Conservation (phyloP, 2,329 filamentous ascomycete species). For the Orbilia javanica region DNA sequence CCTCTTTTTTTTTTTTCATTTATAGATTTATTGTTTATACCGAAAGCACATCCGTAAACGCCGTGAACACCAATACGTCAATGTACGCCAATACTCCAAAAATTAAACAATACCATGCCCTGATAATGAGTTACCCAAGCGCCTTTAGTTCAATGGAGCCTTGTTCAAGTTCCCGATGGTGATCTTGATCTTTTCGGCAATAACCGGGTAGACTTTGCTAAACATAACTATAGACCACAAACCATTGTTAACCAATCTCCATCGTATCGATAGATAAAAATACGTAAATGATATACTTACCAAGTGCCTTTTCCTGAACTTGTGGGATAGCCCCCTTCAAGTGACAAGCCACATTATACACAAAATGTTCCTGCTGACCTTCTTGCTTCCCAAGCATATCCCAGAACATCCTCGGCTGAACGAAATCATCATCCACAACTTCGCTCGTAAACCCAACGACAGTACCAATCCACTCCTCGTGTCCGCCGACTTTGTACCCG, state of each 20-base stretch:
- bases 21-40: background rate
- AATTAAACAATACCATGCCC: too few relatives aligned
- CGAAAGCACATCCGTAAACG: background rate
- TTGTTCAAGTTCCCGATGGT: conserved; percentile 17
- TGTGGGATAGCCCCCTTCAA: conserved; percentile 70
- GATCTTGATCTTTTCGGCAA: conserved; percentile 28
- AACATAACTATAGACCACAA: conserved; percentile 32
- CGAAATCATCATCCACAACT: conserved; percentile 69
- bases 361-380: conserved; percentile 74
- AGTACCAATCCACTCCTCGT: conserved; percentile 63
- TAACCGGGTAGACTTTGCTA: conserved; percentile 32
- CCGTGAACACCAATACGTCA: conserved; percentile 9
- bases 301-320: conserved; percentile 72
- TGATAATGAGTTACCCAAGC: too few relatives aligned
- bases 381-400: conserved; percentile 67
- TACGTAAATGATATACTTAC: conserved; percentile 70
- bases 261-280: too few relatives aligned
- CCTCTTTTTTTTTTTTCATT: background rate
- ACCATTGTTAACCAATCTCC: background rate
- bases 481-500: conserved; percentile 57
- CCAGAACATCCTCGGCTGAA: conserved; percentile 69
- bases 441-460: conserved; percentile 62
- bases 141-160: conserved; percentile 1
- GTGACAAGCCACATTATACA: conserved; percentile 73
- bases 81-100: background rate